These are phyloP conservation scores for Pseudogymnoascus sp. DNA, from an alignment of 2,329 filamentous ascomycete genomes.

Conservation along the genomic window DNA sequence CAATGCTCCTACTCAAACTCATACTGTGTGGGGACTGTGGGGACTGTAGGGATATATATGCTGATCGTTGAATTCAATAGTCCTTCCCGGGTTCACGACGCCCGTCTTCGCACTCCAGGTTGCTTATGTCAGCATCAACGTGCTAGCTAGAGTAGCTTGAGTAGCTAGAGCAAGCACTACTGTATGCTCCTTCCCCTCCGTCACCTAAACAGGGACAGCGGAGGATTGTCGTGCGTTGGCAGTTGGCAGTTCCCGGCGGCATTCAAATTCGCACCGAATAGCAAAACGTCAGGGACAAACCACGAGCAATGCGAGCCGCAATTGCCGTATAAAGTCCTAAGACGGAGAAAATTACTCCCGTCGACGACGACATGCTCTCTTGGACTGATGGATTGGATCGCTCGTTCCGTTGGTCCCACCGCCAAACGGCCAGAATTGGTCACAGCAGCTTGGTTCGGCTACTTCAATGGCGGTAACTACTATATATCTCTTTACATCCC, in stretches of 20 bases:
- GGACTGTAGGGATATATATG: neutral
- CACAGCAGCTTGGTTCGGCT: neutral
- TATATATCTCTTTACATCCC: neutral
- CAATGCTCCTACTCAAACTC: neutral
- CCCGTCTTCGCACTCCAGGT: neutral
- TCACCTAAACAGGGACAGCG: neutral
- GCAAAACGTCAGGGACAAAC: neutral
- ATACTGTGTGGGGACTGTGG: too few species aligned
- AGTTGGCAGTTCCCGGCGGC: neutral
- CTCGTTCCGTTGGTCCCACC: neutral
- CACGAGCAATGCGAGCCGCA: neutral
- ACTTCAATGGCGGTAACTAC: neutral
- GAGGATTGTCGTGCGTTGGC: neutral
- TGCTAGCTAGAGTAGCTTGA: neutral
- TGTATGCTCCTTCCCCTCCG: neutral
- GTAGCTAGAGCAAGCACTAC: too few species aligned
- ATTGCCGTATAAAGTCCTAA: neutral
- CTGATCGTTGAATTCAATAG: neutral
- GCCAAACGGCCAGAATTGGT: neutral
- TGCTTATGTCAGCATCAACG: neutral
- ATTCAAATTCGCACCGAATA: neutral
- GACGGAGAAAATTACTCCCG: neutral
- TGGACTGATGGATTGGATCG: neutral
- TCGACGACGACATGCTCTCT: neutral
- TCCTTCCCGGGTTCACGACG: neutral